Evolutionary conservation across 495 filamentous ascomycete species (phyloP), one percentile per base, ranked within the genome.

Genomic region (Antarctomyces pellizariae): DNA sequence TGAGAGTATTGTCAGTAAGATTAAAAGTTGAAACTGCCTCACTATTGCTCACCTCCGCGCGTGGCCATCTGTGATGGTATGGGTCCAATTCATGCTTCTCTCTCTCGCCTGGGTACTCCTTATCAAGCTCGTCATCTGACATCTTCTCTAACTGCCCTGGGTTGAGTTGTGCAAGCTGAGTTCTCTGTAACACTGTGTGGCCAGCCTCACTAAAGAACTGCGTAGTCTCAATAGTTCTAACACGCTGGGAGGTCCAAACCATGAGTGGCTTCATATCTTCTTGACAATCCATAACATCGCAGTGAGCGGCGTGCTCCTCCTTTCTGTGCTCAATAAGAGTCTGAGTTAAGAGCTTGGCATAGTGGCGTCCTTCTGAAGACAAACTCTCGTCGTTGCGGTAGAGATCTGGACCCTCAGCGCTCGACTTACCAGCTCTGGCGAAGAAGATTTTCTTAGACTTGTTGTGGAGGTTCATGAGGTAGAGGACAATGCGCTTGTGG

Each of bases 81-180:
- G 89, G 86, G 46, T 99, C 86, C 25, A 71, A 54, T 43, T 92
- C 77, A 45, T 99, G 86, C 53, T 84, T 92, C 26, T 64, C 54
- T 16, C 91, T 78, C 44, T 99, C 89, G 10, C 89, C 75, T 1
- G 84, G 75, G 40, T 75, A 91, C 28, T 80, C 58, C 37, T 57
- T 44, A 31, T 76, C 65, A 33, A 99, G 90, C 19, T 58, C 65
- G n/a, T 48, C 59, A 47, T 93, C 78, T 7, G 55, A 57, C 53
- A 91, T 71, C 45, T 78, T 78, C 55, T 95, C 86, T 39, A 82
- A 90, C 11, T 93, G 77, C 2, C 89, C 89, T 4, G 84, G 84
- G 40, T 99, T 91, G 36, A 99, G 59, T 47, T 95, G 79, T 36
- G 79, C 89, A 72, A 99, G 74, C 47, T 99, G 84, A 22, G 79